Evolutionary conservation across 1,139 yeast genomes (phyloP), one percentile per base, ranked within the genome.

Genomic region (Diutina ranongensis): DNA sequence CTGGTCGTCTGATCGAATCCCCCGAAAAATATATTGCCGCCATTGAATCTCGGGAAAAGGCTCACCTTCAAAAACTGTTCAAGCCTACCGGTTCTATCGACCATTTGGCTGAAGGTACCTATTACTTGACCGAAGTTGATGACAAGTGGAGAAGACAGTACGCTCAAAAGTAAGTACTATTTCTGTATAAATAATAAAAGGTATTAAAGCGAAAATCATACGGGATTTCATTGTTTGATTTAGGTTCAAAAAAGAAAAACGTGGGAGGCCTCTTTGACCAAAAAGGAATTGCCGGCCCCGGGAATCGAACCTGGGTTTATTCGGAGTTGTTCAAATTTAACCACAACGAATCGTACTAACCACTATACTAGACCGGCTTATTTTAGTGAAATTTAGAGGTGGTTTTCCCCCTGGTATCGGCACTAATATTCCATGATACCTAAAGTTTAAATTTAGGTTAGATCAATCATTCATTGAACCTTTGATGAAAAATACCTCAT

Each of bases 81-180:
- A 69, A 72, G 61, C 98, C 98, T 54, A 63, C 72, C 49, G 97
- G 98, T 46, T 70, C 82, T 40, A 70, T 79, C 54, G 95, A 85
- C 22, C 70, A 75, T 59, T 68, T 94, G 56, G 72, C 76, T 49
- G 53, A 71, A 40, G 97, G 97, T 48, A 75, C 89, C 49, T 94
- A 86, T 71, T 94, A 92, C 68, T 76, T 94, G 63, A 75, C 78
- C 51, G 79, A 79, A 55, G 73, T 94, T 56, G 94, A 89, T 65
- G 97, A 88, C 62, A 86, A 76, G 71, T 94, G 66, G 75, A 87
- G 88, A 73, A 83, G 98, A 72, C 61, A 62, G 49, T 89, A 89
- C 61, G 80, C 74, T 49, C 62, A 76, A 56, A 83, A 82, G 66
- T 48, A 51, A 36, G 20, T 35, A 4, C 4, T 20, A 34, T 12